Evolutionary conservation across 768 basidiomycete genomes (phyloP).

Genomic region (Leccinum longicurvipes): DNA sequence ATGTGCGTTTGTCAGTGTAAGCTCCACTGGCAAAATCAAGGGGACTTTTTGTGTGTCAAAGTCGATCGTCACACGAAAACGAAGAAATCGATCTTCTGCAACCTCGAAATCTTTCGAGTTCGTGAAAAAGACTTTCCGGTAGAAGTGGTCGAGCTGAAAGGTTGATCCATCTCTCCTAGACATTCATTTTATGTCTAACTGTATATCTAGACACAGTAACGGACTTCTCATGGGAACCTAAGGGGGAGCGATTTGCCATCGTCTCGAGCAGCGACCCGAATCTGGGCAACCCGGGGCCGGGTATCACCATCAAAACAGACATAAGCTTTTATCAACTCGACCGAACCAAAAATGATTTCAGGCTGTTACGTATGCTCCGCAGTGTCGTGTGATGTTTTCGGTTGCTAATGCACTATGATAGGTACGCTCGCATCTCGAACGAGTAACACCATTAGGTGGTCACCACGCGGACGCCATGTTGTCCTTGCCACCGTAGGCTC

Average conservation of each 20-base stretch:
- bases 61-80: constrained; percentile 99
- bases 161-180: constrained; percentile 36
- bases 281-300: constrained; percentile 83
- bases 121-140: constrained; percentile 98
- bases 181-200: constrained; percentile 7
- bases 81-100: constrained; percentile 97
- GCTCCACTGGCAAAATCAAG: constrained; percentile 97
- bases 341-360: constrained; percentile 90
- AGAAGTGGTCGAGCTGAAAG: constrained; percentile 96
- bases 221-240: constrained; percentile 99
- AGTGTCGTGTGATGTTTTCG: background rate
- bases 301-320: constrained; percentile 94
- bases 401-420: constrained; percentile 30
- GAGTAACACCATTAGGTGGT: constrained; percentile 95
- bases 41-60: constrained; percentile 97
- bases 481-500: constrained; percentile 96
- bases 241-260: constrained; percentile 93
- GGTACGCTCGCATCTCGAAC: constrained; percentile 78
- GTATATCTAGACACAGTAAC: constrained; percentile 73
- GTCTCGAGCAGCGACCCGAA: constrained; percentile 94
- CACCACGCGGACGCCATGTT: constrained; percentile 92
- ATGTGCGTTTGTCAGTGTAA: constrained; percentile 65
- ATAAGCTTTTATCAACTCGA: constrained; percentile 96
- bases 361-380: constrained; percentile 64
- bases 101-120: constrained; percentile 95